Evolutionary conservation across 2,329 filamentous ascomycete species (phyloP), one percentile per base, ranked within the genome.

Genomic region (Botryosphaeria agaves): DNA sequence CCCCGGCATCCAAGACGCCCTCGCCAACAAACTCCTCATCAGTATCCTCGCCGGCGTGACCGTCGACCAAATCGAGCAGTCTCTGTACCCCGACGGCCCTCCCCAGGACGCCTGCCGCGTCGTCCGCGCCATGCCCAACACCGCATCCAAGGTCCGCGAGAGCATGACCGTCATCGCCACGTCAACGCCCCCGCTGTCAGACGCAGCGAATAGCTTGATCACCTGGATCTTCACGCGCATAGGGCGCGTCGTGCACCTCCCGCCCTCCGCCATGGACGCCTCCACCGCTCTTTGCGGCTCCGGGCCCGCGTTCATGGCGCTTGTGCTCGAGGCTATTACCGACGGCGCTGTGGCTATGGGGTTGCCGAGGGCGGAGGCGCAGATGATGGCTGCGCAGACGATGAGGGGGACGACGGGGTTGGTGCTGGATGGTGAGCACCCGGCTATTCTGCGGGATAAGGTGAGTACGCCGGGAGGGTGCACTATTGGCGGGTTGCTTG

Each of bases 71-170:
- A 72, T 92, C 38, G 67, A 76, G 44, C 55, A 57, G 11, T 65
- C 69, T 18, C 53, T 87, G 8, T 73, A 79, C 43, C 64, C 65
- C 16, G 53, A 61, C 36, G 54, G 57, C 40, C 51, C 57, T 11
- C 54, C 56, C 4, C 49, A 55, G 32, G 59, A 61, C 17, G 56
- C 61, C 23, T 78, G 70, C 52, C 61, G 68, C 25, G 64, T 89
- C 26, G 74, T 91, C 4, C 66, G 82, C 18, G 81, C 77, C 32
- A 83, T 91, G 70, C 82, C 82, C 41, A 91, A 91, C 58, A 85
- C 79, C 0, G 81, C 82, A 7, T 74, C 75, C 16, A 65, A 80
- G 29, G 76, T 91, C 34, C 61, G 80, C 28, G 76, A 91, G 53
- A 75, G 70, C 41, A 89, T 89, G 79, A 87, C 61, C 6, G 62